Evolutionary conservation across 129 eudicot species (phyloP), one percentile per base, ranked within the genome.

Genomic region (Lonicera japonica): DNA sequence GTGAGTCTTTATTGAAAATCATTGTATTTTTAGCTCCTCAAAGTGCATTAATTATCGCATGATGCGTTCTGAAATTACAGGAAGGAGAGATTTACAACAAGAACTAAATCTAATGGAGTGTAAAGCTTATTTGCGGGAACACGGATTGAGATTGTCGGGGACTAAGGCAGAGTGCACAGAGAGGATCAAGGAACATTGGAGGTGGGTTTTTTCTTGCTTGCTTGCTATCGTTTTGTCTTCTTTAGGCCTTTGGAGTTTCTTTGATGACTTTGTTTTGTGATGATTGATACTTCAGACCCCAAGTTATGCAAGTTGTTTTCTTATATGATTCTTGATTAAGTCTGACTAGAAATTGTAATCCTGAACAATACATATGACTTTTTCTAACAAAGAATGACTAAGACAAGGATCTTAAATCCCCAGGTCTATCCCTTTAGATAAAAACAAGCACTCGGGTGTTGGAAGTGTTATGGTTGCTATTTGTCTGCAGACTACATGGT

Each of bases 141-240:
- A 80, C 65, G 81, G 79, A 16, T 77, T 89, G 73, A 78, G 95
- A 78, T 61, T 89, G 46, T 70, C 88, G 17, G 97, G 95, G 64
- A 80, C 84, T 25, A 89, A 83, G 67, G 82, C 70, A 64, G 91
- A 79, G 68, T 89, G 95, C 70, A 54, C 83, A n/a, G 67, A 70
- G 51, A 78, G 97, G 47, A 81, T 89, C 45, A 68, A 73, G 71
- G 95, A 89, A 77, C 84, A 85, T 54, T 77, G 81, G 86, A 89
- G 87, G 95, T 89, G 65, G 67, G 82, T 66, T 47, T 15, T 69
- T 59, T 57, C 25, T 21, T 72, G 46, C 20, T 61, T 71, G 22
- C 48, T 48, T 52, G 25, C 41, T 68, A 20, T 45, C 22, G 38
- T 22, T 62, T 23, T 74, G 21, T 3, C 13, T 43, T 43, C 16